Conservation (phyloP, 1,139 yeast species). For the Blastobotrys indianensis region DNA sequence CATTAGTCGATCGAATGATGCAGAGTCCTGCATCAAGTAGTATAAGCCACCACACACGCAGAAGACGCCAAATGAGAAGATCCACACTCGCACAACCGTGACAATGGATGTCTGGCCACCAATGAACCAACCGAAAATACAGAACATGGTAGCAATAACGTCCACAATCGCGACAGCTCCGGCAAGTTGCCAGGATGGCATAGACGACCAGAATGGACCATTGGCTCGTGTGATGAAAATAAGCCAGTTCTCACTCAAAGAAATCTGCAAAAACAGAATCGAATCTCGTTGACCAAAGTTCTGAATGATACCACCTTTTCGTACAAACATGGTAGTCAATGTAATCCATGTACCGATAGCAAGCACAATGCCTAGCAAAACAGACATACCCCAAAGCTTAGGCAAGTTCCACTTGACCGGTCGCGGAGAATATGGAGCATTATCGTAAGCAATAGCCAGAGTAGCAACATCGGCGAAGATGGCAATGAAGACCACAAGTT, state of each 20-base stretch:
- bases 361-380: conserved; percentile 70
- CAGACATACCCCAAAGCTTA: conserved; percentile 95
- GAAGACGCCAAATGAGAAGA: conserved; percentile 65
- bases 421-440: conserved; percentile 83
- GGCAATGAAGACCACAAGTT: conserved; percentile 89
- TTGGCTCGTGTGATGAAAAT: conserved; percentile 88
- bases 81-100: conserved; percentile 62
- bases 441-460: conserved; percentile 90
- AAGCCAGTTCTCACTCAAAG: conserved; percentile 93
- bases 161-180: conserved; percentile 67
- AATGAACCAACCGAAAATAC: conserved; percentile 67
- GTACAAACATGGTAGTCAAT: conserved; percentile 83
- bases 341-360: conserved; percentile 92
- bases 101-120: conserved; percentile 66
- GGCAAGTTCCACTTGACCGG: conserved; percentile 95
- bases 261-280: conserved; percentile 84
- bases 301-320: conserved; percentile 85
- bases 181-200: conserved; percentile 69
- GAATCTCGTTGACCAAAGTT: conserved; percentile 92
- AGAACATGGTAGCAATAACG: conserved; percentile 63
- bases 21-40: conserved; percentile 72
- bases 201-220: conserved; percentile 70
- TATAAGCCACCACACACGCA: conserved; percentile 65
- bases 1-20: conserved; percentile 85
- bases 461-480: conserved; percentile 95